Evolutionary conservation across 2,329 filamentous ascomycete species (phyloP).

Genomic region (Alternaria atra): DNA sequence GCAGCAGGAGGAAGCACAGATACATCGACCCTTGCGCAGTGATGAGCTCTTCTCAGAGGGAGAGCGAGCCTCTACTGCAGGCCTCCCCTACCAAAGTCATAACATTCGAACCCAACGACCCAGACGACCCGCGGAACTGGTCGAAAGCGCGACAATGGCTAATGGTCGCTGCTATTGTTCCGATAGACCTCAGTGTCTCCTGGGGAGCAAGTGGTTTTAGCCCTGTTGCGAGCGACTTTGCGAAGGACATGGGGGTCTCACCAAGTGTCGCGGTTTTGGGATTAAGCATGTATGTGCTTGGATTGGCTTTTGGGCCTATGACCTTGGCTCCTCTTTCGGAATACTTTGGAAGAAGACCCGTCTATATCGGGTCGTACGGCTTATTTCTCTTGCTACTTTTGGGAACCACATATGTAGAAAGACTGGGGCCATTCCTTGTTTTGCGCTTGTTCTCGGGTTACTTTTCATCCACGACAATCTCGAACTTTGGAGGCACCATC

Average conservation of each 20-base stretch:
- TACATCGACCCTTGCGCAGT: not conserved
- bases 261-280: slow-evolving; percentile 56
- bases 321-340: slow-evolving; percentile 46
- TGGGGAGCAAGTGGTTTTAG: slow-evolving; percentile 61
- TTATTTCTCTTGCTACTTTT: slow-evolving; percentile 56
- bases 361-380: slow-evolving; percentile 56
- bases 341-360: slow-evolving; percentile 55
- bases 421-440: slow-evolving; percentile 54
- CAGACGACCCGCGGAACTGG: slow-evolving; percentile 50
- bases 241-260: slow-evolving; percentile 53
- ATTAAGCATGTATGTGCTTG: slow-evolving; percentile 58
- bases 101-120: slow-evolving; percentile 28
- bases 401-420: slow-evolving; percentile 55
- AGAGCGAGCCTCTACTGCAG: slow-evolving; percentile 22
- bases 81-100: slow-evolving; percentile 19
- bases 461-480: slow-evolving; percentile 54
- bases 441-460: slow-evolving; percentile 58
- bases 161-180: slow-evolving; percentile 47
- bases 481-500: slow-evolving; percentile 56
- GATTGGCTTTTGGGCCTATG: slow-evolving; percentile 55
- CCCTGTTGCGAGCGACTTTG: slow-evolving; percentile 55
- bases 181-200: slow-evolving; percentile 48
- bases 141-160: slow-evolving; percentile 44
- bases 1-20: not conserved
- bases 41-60: slow-evolving; percentile 5